A percentile compares a stretch with the other conserved stretches of the same genome.
Evolutionary conservation across 2,329 filamentous ascomycete genomes (phyloP).

Genomic region (Aspergillus pseudoterreus): DNA sequence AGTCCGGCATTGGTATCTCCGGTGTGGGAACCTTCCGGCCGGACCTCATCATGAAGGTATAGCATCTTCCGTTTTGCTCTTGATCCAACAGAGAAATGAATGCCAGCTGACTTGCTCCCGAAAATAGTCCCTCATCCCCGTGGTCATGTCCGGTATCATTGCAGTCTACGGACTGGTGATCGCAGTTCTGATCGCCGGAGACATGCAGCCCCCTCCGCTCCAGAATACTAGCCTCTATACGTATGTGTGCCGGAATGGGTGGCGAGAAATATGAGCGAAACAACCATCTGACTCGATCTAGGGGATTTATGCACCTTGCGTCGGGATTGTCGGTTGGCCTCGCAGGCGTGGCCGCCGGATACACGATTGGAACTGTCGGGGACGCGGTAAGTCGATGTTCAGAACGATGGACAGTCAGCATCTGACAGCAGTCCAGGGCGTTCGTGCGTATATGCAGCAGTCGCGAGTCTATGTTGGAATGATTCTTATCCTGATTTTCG

Average conservation of each 20-base stretch:
- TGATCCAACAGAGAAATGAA: no score
- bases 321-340: constrained; percentile 88
- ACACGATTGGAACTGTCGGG: constrained; percentile 92
- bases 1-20: constrained; percentile 65
- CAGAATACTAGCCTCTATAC: constrained; percentile 79
- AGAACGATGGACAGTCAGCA: neutral
- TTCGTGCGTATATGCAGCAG: constrained; percentile 93
- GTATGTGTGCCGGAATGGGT: constrained; percentile 45
- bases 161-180: constrained; percentile 97
- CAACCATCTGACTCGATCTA: constrained; percentile 32
- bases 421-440: constrained; percentile 52
- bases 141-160: constrained; percentile 97
- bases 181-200: constrained; percentile 89
- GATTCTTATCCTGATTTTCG: constrained; percentile 98
- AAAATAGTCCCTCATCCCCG: constrained; percentile 47
- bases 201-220: constrained; percentile 68
- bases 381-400: constrained; percentile 61
- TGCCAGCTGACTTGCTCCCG: neutral
- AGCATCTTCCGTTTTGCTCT: constrained; percentile 4
- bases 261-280: neutral
- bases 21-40: constrained; percentile 64
- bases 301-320: constrained; percentile 89
- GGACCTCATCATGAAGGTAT: constrained; percentile 66
- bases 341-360: constrained; percentile 88
- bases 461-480: constrained; percentile 96